A percentile compares a stretch with the other conserved stretches of the same genome.
phyloP scores from a whole-genome alignment of 805 yeast genomes.

The Wickerhamomyces bisporus region DNA sequence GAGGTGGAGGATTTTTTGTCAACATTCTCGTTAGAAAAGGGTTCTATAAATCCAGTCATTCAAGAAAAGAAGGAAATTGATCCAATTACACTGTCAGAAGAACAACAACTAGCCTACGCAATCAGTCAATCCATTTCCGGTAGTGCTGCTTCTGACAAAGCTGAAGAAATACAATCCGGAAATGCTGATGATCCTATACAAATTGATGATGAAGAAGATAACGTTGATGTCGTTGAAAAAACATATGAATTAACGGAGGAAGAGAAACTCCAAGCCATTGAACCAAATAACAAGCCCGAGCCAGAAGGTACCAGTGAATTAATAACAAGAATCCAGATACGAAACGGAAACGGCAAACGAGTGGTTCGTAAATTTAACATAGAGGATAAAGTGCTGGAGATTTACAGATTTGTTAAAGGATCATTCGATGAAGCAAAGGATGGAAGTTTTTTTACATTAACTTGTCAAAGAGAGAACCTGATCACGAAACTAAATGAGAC shows the following conservation, averaged over 20 bases:
- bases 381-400: constrained; percentile 48
- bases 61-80: constrained; percentile 55
- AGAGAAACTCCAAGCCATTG: constrained; percentile 46
- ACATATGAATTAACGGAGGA: constrained; percentile 27
- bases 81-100: constrained; percentile 67
- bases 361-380: constrained; percentile 63
- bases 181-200: constrained; percentile 18
- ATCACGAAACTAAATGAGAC: constrained; percentile 45
- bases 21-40: constrained; percentile 59
- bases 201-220: constrained; percentile 19
- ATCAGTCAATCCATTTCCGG: constrained; percentile 55
- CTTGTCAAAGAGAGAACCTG: constrained; percentile 41
- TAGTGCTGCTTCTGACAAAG: constrained; percentile 5
- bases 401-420: constrained; percentile 66
- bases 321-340: constrained; percentile 68
- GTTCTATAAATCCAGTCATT: constrained; percentile 60
- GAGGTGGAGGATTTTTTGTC: constrained; percentile 68
- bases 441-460: constrained; percentile 38
- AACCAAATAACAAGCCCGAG: constrained; percentile 52
- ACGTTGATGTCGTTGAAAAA: constrained; percentile 1
- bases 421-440: constrained; percentile 41
- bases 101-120: constrained; percentile 77
- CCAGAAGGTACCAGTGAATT: constrained; percentile 38
- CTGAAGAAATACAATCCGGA: constrained; percentile 9
- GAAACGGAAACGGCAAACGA: constrained; percentile 84